Conservation (phyloP, 768 basidiomycete genomes). For the Kwoniella dejecticola region DNA sequence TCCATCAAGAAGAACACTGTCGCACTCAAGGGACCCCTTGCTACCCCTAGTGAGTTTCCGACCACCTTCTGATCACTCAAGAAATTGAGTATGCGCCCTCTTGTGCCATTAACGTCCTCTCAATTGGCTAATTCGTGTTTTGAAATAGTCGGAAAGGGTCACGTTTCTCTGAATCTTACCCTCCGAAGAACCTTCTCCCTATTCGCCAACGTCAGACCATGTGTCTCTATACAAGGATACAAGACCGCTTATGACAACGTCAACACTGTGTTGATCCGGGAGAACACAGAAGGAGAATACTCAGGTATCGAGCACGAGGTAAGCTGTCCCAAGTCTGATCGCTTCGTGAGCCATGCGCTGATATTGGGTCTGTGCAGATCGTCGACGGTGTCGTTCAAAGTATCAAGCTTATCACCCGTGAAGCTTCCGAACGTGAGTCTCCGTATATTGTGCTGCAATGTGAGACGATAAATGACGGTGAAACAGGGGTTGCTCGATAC, state of each 20-base stretch:
- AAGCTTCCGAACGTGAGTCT: conserved; percentile 80
- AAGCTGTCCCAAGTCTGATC: background rate
- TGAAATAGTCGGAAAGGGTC: conserved; percentile 98
- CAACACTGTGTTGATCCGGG: conserved; percentile 92
- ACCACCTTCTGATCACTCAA: background rate
- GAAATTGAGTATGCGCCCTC: too few relatives aligned
- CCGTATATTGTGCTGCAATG: background rate
- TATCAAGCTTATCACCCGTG: conserved; percentile 99
- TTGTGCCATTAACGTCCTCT: too few relatives aligned
- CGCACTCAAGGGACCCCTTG: conserved; percentile 95
- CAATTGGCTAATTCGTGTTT: too few relatives aligned
- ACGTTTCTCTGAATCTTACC: conserved; percentile 96
- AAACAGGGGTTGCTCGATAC: conserved; percentile 76
- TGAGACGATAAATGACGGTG: too few relatives aligned
- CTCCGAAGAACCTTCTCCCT: conserved; percentile 96
- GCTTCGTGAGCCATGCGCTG: background rate
- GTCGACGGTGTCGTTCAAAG: conserved; percentile 98
- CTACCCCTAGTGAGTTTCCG: conserved; percentile 81
- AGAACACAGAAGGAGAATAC: conserved; percentile 99
- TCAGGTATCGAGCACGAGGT: conserved; percentile 99
- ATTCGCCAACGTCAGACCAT: conserved; percentile 97
- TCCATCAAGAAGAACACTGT: conserved; percentile 97
- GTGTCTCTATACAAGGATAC: conserved; percentile 91
- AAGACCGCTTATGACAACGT: conserved; percentile 99
- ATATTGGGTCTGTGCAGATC: conserved; percentile 60